phyloP scores from a whole-genome alignment of 768 basidiomycete genomes.

The Krasilnikovozyma curviuscula region DNA sequence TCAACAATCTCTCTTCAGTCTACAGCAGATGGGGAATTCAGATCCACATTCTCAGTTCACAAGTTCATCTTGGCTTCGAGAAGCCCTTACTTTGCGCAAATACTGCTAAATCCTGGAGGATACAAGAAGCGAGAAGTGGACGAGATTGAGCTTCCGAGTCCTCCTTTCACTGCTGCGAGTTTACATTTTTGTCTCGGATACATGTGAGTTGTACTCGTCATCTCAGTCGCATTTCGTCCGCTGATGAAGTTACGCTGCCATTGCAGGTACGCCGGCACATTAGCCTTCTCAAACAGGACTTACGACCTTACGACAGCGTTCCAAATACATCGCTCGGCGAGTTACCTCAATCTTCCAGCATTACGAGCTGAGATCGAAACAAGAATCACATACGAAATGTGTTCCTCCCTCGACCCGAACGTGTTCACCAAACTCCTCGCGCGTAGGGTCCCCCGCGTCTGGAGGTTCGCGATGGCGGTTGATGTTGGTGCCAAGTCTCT shows the following conservation, averaged over 20 bases:
- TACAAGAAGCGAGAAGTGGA: neutral
- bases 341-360: constrained; percentile 53
- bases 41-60: constrained; percentile 79
- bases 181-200: constrained; percentile 11
- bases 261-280: constrained; percentile 85
- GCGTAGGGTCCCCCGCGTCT: constrained; percentile 55
- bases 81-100: constrained; percentile 65
- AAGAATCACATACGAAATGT: constrained; percentile 67
- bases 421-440: constrained; percentile 33
- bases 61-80: constrained; percentile 81
- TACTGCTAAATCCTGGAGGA: constrained; percentile 37
- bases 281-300: constrained; percentile 74
- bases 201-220: constrained; percentile 6
- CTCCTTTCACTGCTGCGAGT: constrained; percentile 10
- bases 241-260: constrained; percentile 80
- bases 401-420: constrained; percentile 42
- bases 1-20: no score
- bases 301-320: constrained; percentile 87
- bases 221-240: constrained; percentile 46
- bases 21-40: no score
- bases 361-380: constrained; percentile 65
- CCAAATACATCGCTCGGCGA: constrained; percentile 62
- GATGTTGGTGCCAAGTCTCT: constrained; percentile 60
- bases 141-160: constrained; percentile 7
- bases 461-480: constrained; percentile 55